Conservation (phyloP, 2,329 filamentous ascomycete species). For the Pseudogymnoascus sp. region DNA sequence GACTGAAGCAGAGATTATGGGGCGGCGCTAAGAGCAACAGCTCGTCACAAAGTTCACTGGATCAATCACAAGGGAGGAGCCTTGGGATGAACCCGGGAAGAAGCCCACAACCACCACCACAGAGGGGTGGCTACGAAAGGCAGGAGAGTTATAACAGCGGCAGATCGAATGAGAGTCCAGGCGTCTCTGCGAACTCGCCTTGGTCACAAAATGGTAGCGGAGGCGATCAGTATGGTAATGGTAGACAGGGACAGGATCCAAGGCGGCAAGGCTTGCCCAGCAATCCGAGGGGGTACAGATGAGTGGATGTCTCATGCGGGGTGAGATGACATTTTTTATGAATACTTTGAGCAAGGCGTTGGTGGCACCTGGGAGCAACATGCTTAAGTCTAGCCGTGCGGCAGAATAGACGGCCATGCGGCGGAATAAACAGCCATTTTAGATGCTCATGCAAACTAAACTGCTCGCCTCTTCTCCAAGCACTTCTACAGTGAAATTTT, state of each 20-base stretch:
- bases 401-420: not conserved
- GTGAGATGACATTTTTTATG: not conserved
- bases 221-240: not conserved
- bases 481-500: not conserved
- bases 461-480: not conserved
- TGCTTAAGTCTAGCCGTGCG: not conserved
- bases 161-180: not conserved
- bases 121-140: not conserved
- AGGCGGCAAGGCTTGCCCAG: constrained; percentile 6
- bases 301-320: not conserved
- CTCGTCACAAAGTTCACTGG: constrained; percentile 1
- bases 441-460: not conserved
- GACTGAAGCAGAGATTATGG: constrained; percentile 74
- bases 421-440: not conserved
- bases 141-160: not conserved
- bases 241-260: not conserved
- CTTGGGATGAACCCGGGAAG: not conserved
- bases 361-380: constrained; percentile 1
- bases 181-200: not conserved
- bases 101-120: not conserved
- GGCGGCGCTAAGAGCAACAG: constrained; percentile 29
- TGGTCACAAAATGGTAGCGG: not conserved
- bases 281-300: not conserved
- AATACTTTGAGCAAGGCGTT: constrained; percentile 7
- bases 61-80: not conserved